A percentile compares a stretch with the other conserved stretches of the same genome.
phyloP scores from a whole-genome alignment of 2,329 filamentous ascomycete genomes.

The Helotiales sp. region DNA sequence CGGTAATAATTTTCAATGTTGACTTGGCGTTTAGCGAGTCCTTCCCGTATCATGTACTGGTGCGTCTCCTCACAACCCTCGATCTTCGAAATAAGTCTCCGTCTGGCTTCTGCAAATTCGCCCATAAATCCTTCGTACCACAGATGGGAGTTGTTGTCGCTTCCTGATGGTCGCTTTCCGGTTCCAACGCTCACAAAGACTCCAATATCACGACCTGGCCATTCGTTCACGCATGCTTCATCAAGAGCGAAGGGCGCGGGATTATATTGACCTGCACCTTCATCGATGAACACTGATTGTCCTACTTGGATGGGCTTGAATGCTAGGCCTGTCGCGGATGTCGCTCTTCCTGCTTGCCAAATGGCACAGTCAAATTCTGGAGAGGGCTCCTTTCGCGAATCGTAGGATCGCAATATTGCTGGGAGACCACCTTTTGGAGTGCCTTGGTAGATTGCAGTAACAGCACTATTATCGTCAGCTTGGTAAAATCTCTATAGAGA shows the following conservation, averaged over 20 bases:
- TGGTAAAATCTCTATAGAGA: background rate
- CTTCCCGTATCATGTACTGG: constrained; percentile 80
- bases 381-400: constrained; percentile 87
- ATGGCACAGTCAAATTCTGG: constrained; percentile 94
- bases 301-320: constrained; percentile 97
- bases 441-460: constrained; percentile 90
- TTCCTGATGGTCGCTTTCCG: constrained; percentile 75
- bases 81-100: constrained; percentile 86
- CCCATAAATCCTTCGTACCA: constrained; percentile 97
- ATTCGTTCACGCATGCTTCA: constrained; percentile 90
- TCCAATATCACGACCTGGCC: constrained; percentile 90
- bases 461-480: constrained; percentile 64
- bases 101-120: constrained; percentile 87
- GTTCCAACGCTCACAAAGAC: constrained; percentile 96
- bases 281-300: constrained; percentile 92
- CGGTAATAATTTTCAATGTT: constrained; percentile 92
- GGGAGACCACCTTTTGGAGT: constrained; percentile 71
- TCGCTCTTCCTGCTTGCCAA: constrained; percentile 97
- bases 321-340: constrained; percentile 84
- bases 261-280: constrained; percentile 90
- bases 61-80: constrained; percentile 94
- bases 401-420: constrained; percentile 86
- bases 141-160: constrained; percentile 72
- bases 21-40: constrained; percentile 77
- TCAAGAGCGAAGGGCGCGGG: constrained; percentile 84